These are phyloP conservation scores for Daldinia eschscholtzii DNA, from an alignment of 2,329 filamentous ascomycete genomes.

Conservation along the genomic window DNA sequence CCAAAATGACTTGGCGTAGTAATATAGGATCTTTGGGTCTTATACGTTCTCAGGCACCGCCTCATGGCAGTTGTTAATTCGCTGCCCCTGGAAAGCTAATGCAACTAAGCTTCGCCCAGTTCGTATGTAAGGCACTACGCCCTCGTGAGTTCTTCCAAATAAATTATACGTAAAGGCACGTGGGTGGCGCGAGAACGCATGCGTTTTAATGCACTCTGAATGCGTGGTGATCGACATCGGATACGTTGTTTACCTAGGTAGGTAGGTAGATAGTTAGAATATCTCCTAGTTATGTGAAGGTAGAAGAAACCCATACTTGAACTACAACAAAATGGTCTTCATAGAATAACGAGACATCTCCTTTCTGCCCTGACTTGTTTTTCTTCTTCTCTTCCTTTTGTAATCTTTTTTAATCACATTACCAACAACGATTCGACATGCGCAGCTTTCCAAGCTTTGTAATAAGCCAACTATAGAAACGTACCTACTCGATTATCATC, in stretches of 20 bases:
- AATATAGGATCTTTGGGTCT: background rate
- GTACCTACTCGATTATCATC: background rate
- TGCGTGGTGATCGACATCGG: background rate
- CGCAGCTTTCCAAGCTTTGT: too few relatives aligned
- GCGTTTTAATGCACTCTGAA: background rate
- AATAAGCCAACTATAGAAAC: background rate
- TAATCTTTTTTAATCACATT: too few relatives aligned
- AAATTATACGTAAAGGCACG: background rate
- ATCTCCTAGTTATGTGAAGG: too few relatives aligned
- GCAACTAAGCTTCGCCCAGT: background rate
- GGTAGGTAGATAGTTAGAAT: too few relatives aligned
- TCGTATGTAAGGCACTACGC: background rate
- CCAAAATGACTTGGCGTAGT: constrained; percentile 3
- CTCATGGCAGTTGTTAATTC: constrained; percentile 6
- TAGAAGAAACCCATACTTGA: too few relatives aligned
- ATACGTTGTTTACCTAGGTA: too few relatives aligned
- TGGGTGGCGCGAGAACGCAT: background rate
- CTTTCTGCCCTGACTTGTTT: too few relatives aligned
- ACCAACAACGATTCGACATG: too few relatives aligned
- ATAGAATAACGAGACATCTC: too few relatives aligned
- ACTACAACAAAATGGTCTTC: too few relatives aligned
- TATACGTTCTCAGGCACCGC: background rate
- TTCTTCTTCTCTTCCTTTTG: too few relatives aligned
- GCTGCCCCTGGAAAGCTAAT: background rate
- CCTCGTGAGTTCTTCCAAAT: background rate